Percentiles rank a stretch among this genome's conserved stretches.
These are phyloP conservation scores for Cordyceps javanica DNA, from an alignment of 2,329 filamentous ascomycete species.

Conservation along the genomic window DNA sequence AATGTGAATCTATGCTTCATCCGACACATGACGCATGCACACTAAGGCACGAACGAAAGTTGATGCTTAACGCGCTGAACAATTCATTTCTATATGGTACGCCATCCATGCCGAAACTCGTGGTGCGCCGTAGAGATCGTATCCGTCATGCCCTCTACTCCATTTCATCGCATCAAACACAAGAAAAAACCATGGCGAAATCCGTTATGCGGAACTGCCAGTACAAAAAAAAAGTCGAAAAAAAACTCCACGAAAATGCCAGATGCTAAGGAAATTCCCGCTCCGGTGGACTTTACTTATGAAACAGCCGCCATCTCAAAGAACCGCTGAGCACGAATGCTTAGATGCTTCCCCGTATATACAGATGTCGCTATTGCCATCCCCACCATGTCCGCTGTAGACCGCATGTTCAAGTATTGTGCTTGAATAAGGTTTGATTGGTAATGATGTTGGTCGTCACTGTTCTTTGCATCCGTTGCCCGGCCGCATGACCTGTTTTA, in stretches of 20 bases:
- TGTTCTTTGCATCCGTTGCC: background rate
- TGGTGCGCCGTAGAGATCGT: constrained; percentile 5
- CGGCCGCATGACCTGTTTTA: too few species aligned
- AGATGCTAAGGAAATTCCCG: constrained; percentile 8
- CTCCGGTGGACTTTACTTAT: background rate
- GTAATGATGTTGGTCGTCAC: constrained; percentile 15
- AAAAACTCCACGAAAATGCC: constrained; percentile 12
- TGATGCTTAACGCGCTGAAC: background rate
- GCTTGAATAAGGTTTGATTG: background rate
- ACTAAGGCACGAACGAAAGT: background rate
- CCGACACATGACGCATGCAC: background rate
- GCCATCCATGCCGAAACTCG: background rate
- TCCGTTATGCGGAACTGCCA: background rate
- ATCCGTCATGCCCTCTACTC: background rate
- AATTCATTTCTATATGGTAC: constrained; percentile 7
- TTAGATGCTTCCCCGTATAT: background rate
- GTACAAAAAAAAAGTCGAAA: background rate
- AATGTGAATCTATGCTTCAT: background rate
- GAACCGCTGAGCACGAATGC: background rate
- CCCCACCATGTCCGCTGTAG: background rate
- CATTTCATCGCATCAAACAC: background rate
- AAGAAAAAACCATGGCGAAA: background rate
- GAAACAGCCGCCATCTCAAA: background rate
- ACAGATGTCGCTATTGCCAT: background rate
- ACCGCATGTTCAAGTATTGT: constrained; percentile 1